These are phyloP conservation scores for Ambrosiella beaveri DNA, from an alignment of 2,329 filamentous ascomycete genomes.

Conservation along the genomic window DNA sequence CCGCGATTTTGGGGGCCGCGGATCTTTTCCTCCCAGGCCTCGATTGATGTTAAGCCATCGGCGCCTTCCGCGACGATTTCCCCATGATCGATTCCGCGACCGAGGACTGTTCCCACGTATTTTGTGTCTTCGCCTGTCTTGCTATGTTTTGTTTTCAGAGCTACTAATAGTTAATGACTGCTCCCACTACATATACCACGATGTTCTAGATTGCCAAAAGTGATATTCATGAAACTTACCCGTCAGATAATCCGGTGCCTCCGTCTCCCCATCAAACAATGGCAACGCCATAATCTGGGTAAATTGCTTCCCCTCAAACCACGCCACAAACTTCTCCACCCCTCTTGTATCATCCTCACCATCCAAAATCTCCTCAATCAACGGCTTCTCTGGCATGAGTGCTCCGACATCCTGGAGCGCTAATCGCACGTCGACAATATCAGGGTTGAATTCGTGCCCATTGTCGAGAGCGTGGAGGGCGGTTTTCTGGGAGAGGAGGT, in stretches of 20 bases:
- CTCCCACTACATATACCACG: not conserved
- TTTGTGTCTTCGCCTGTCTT: constrained; percentile 76
- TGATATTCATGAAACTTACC: constrained; percentile 25
- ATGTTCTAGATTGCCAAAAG: not conserved
- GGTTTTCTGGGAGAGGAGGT: constrained; percentile 54
- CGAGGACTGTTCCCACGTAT: constrained; percentile 70
- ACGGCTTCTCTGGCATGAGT: constrained; percentile 49
- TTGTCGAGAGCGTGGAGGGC: constrained; percentile 54
- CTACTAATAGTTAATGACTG: constrained; percentile 22
- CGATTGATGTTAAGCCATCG: constrained; percentile 40
- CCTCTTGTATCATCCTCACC: constrained; percentile 64
- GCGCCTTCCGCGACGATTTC: constrained; percentile 63
- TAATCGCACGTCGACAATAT: constrained; percentile 62
- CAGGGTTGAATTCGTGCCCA: constrained; percentile 34
- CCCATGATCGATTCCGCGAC: constrained; percentile 52
- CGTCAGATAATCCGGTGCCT: constrained; percentile 53
- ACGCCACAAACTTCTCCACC: constrained; percentile 59
- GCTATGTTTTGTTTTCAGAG: constrained; percentile 80
- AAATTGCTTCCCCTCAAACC: constrained; percentile 59
- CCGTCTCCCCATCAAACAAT: constrained; percentile 46
- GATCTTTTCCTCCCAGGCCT: constrained; percentile 41
- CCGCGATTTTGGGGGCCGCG: constrained; percentile 15
- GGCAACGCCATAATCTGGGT: constrained; percentile 69
- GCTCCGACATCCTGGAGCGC: constrained; percentile 70
- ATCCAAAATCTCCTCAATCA: constrained; percentile 49